These are phyloP conservation scores for Conoideocrella luteorostrata DNA, from an alignment of 2,329 filamentous ascomycete genomes.

Conservation along the genomic window DNA sequence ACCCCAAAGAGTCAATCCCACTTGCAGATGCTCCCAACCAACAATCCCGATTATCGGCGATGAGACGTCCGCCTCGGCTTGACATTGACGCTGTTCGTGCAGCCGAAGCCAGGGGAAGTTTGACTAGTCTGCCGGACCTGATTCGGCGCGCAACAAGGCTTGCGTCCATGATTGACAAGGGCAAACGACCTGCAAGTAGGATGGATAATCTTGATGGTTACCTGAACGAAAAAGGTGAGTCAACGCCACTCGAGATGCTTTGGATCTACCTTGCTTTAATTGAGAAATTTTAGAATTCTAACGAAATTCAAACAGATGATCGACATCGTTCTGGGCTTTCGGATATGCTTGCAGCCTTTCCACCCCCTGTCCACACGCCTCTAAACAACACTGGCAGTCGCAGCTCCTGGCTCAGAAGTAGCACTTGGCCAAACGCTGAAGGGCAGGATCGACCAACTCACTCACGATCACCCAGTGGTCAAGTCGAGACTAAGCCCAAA, in stretches of 20 bases:
- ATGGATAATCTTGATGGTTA: constrained; percentile 49
- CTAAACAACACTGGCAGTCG: constrained; percentile 36
- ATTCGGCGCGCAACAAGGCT: constrained; percentile 83
- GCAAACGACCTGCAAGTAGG: constrained; percentile 57
- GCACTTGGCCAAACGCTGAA: constrained; percentile 44
- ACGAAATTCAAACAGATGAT: constrained; percentile 25
- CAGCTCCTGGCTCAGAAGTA: constrained; percentile 36
- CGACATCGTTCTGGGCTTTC: constrained; percentile 49
- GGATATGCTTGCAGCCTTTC: constrained; percentile 61
- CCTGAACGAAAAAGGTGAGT: constrained; percentile 35
- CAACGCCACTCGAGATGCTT: constrained; percentile 10
- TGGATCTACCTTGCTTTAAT: neutral
- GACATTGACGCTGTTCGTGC: constrained; percentile 77
- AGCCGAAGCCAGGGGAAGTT: constrained; percentile 77
- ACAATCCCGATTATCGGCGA: constrained; percentile 44
- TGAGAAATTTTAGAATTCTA: constrained; percentile 6
- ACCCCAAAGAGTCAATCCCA: constrained; percentile 28
- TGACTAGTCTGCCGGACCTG: constrained; percentile 87
- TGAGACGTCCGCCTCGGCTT: constrained; percentile 63
- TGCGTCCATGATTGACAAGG: constrained; percentile 81
- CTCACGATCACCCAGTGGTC: constrained; percentile 10
- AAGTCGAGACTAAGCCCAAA: constrained; percentile 17
- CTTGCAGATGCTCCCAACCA: constrained; percentile 21
- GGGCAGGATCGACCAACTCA: constrained; percentile 12
- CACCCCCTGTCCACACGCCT: constrained; percentile 49